These are phyloP conservation scores for Aspergillus udagawae DNA, from an alignment of 2,329 filamentous ascomycete genomes.

Conservation along the genomic window DNA sequence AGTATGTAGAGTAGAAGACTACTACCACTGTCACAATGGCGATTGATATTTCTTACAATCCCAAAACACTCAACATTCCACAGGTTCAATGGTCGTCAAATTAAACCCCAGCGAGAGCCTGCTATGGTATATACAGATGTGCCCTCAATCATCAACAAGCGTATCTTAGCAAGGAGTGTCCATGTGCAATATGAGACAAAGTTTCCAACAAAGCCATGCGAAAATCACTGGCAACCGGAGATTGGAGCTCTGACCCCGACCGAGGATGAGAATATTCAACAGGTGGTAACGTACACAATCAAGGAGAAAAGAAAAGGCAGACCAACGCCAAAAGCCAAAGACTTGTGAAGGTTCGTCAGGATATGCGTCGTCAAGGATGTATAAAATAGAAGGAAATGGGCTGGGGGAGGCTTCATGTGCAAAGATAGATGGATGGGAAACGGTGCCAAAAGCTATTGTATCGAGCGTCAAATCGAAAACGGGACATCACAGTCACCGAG, in stretches of 20 bases:
- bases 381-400: background rate
- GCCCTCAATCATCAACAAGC: background rate
- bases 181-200: background rate
- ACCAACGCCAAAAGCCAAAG: background rate
- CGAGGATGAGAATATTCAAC: background rate
- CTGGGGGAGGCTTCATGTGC: background rate
- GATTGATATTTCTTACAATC: background rate
- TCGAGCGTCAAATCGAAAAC: background rate
- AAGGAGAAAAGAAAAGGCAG: background rate
- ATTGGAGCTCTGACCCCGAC: background rate
- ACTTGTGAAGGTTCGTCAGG: background rate
- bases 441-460: background rate
- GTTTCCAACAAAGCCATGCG: background rate
- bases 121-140: background rate
- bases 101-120: background rate
- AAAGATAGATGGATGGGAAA: background rate
- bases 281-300: background rate
- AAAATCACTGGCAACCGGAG: background rate
- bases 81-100: background rate
- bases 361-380: slow-evolving; percentile 7
- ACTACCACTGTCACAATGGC: background rate
- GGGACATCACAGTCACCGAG: slow-evolving; percentile 18
- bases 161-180: background rate
- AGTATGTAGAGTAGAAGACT: background rate
- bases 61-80: background rate